These are phyloP conservation scores for Candida wancherniae DNA, from an alignment of 805 yeast genomes.

Conservation along the genomic window DNA sequence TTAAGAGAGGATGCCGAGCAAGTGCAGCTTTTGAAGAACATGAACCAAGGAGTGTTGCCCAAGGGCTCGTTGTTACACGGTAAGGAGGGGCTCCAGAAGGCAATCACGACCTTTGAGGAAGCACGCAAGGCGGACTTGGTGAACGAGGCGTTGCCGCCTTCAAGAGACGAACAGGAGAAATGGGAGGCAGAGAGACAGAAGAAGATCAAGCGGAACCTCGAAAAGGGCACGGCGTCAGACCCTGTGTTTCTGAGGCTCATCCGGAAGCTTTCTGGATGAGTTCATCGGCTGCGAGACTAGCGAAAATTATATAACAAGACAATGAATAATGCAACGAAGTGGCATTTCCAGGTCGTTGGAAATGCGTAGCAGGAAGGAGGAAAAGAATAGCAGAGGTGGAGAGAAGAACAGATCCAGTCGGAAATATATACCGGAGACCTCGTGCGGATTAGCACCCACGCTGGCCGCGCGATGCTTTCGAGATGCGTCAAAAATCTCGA, in stretches of 20 bases:
- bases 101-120: slow-evolving; percentile 71
- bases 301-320: slow-evolving; percentile 26
- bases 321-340: too few relatives aligned
- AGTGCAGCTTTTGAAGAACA: slow-evolving; percentile 70
- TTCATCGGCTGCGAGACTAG: slow-evolving; percentile 10
- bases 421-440: too few relatives aligned
- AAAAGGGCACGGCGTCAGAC: slow-evolving; percentile 23
- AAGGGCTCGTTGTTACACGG: slow-evolving; percentile 84
- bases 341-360: too few relatives aligned
- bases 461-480: too few relatives aligned
- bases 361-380: too few relatives aligned
- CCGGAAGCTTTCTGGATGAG: slow-evolving; percentile 27
- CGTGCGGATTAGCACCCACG: too few relatives aligned
- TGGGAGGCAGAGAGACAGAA: slow-evolving; percentile 44
- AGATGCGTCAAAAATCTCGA: too few relatives aligned
- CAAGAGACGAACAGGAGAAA: slow-evolving; percentile 49
- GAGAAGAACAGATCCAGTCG: too few relatives aligned
- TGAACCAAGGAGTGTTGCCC: slow-evolving; percentile 75
- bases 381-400: too few relatives aligned
- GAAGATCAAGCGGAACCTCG: slow-evolving; percentile 34
- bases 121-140: slow-evolving; percentile 74
- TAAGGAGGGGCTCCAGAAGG: slow-evolving; percentile 66
- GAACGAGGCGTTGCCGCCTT: slow-evolving; percentile 89
- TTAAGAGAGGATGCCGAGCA: slow-evolving; percentile 84
- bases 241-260: slow-evolving; percentile 39